These are phyloP conservation scores for Ceratobasidium sp. DNA, from an alignment of 1,284 basidiomycete species.

Conservation along the genomic window DNA sequence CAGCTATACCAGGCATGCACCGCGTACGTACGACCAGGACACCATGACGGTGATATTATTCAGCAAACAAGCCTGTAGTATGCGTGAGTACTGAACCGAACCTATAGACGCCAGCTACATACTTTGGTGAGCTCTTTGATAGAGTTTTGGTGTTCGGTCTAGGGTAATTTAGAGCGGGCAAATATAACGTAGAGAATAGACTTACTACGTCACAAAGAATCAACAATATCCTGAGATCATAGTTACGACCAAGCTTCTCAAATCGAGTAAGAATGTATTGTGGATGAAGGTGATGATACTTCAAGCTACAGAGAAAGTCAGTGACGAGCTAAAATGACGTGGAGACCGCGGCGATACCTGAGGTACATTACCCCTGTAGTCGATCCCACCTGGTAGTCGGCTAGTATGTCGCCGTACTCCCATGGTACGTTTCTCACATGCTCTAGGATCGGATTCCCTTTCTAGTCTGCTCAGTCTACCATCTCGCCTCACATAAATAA, in stretches of 20 bases:
- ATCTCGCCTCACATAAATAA: conserved; percentile 12
- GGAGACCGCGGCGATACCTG: conserved; percentile 64
- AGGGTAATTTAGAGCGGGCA: not conserved
- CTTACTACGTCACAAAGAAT: conserved; percentile 92
- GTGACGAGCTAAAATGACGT: not conserved
- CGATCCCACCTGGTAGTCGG: conserved; percentile 96
- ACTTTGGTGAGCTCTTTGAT: conserved; percentile 94
- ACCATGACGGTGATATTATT: conserved; percentile 72
- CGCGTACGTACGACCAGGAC: conserved; percentile 82
- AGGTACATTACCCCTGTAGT: conserved; percentile 93
- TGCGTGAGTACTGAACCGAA: too few species aligned
- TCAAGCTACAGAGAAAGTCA: conserved; percentile 66
- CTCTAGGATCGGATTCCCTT: conserved; percentile 88
- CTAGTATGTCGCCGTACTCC: conserved; percentile 93
- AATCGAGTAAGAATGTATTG: conserved; percentile 96
- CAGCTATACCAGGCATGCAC: not conserved
- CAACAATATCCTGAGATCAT: conserved; percentile 87
- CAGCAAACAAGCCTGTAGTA: not conserved
- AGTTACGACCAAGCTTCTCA: conserved; percentile 82
- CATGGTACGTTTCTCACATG: conserved; percentile 89
- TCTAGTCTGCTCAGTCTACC: conserved; percentile 58
- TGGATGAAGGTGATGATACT: conserved; percentile 96
- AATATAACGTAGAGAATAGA: conserved; percentile 32
- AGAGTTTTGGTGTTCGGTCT: conserved; percentile 91
- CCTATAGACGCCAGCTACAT: conserved; percentile 42